Evolutionary conservation across 768 basidiomycete species (phyloP).

Genomic region (Galerina sulciceps): DNA sequence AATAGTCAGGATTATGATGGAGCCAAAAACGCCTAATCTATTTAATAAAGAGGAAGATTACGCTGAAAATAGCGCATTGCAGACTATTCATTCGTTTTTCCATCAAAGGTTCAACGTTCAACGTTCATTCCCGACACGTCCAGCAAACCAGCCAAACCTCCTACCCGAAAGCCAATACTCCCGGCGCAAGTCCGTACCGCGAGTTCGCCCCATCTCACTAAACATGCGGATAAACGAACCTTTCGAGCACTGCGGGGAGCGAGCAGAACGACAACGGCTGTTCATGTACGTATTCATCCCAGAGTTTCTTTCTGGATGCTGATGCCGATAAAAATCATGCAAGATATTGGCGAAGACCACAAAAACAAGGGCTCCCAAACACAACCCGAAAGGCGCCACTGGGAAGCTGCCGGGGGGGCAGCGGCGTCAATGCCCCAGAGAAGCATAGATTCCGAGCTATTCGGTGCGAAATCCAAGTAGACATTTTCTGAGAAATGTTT

Average conservation of each 20-base stretch:
- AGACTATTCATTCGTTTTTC: conserved; percentile 49
- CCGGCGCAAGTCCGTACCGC: conserved; percentile 47
- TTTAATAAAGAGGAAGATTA: not conserved
- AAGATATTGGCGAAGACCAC: conserved; percentile 44
- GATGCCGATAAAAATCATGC: conserved; percentile 55
- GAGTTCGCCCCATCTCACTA: conserved; percentile 51
- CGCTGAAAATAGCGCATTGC: conserved; percentile 22
- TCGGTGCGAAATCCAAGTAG: conserved; percentile 51
- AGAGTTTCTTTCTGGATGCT: conserved; percentile 38
- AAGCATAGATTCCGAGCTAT: conserved; percentile 50
- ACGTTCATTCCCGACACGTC: conserved; percentile 31
- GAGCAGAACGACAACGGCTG: conserved; percentile 28
- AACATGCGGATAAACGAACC: conserved; percentile 55
- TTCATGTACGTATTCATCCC: conserved; percentile 37
- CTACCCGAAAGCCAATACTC: conserved; percentile 41
- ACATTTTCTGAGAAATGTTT: conserved; percentile 48
- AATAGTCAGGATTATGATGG: not conserved
- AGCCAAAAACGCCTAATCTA: not conserved
- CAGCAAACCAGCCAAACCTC: conserved; percentile 63
- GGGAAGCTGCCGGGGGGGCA: conserved; percentile 17
- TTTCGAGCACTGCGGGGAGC: conserved; percentile 50
- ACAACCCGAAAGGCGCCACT: conserved; percentile 5
- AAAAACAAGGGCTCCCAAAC: conserved; percentile 25
- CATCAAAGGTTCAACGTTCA: conserved; percentile 38
- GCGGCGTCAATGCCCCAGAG: conserved; percentile 20